Conservation (phyloP, 1,284 basidiomycete genomes). For the Tilletia horrida region DNA sequence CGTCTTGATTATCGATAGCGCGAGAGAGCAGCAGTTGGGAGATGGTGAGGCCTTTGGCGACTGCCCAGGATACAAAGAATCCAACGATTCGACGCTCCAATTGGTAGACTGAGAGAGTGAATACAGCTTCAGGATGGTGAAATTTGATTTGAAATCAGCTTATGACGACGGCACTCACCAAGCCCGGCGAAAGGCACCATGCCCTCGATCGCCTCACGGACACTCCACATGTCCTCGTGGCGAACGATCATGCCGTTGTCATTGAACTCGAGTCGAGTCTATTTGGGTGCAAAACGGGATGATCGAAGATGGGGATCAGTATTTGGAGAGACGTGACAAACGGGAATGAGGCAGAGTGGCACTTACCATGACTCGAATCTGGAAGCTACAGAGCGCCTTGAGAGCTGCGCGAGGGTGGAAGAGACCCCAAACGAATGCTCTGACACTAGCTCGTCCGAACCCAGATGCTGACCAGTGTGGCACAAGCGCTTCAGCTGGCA, state of each 20-base stretch:
- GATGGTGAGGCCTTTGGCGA: constrained; percentile 38
- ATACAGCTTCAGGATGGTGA: too few relatives aligned
- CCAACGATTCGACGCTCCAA: constrained; percentile 47
- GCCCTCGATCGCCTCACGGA: constrained; percentile 52
- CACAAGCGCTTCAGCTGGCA: constrained; percentile 44
- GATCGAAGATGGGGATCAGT: too few relatives aligned
- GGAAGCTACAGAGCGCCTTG: constrained; percentile 45
- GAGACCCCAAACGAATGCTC: constrained; percentile 40
- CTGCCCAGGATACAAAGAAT: constrained; percentile 44
- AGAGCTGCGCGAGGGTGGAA: constrained; percentile 45
- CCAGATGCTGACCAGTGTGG: constrained; percentile 49
- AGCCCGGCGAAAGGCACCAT: constrained; percentile 45
- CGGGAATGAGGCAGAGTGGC: neutral
- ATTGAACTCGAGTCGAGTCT: constrained; percentile 54
- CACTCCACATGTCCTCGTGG: constrained; percentile 54
- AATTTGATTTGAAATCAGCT: too few relatives aligned
- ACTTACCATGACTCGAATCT: constrained; percentile 45
- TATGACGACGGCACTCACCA: too few relatives aligned
- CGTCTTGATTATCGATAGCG: neutral
- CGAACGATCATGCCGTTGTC: constrained; percentile 52
- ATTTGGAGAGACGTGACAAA: neutral
- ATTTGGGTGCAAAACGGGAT: neutral
- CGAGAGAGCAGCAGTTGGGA: constrained; percentile 3
- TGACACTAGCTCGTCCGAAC: constrained; percentile 43
- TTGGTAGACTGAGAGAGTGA: constrained; percentile 31